These are phyloP conservation scores for Xylaria sp. DNA, from an alignment of 2,329 filamentous ascomycete genomes.

Conservation along the genomic window DNA sequence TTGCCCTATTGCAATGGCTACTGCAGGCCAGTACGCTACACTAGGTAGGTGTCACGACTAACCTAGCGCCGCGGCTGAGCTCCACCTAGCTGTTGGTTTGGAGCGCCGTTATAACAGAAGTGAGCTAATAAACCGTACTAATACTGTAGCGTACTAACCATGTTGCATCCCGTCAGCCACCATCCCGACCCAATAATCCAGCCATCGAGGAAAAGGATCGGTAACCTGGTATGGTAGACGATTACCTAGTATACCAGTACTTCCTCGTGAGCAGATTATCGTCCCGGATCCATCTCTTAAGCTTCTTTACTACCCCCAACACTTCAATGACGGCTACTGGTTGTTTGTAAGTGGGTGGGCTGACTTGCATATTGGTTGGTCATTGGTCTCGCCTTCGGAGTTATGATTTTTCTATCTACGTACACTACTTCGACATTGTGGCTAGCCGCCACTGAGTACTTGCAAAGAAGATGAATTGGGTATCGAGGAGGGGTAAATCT, in stretches of 20 bases:
- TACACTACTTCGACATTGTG: conserved; percentile 26
- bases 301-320: not conserved
- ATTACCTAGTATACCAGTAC: conserved; percentile 4
- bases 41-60: conserved; percentile 19
- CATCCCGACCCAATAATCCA: conserved; percentile 17
- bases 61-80: conserved; percentile 5
- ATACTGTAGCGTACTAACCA: conserved; percentile 17
- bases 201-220: conserved; percentile 14
- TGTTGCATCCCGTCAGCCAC: conserved; percentile 34
- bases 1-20: conserved; percentile 14
- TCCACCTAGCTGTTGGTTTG: conserved; percentile 18
- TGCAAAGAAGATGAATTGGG: conserved; percentile 35
- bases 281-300: too few species aligned
- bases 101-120: conserved; percentile 18
- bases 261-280: not conserved
- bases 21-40: not conserved
- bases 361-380: not conserved
- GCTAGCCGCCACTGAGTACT: conserved; percentile 43
- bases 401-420: conserved; percentile 37
- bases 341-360: not conserved
- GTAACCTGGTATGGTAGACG: conserved; percentile 4
- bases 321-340: not conserved
- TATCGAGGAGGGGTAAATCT: conserved; percentile 21
- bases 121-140: conserved; percentile 15
- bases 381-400: conserved; percentile 41